Percentiles rank a stretch among this genome's conserved stretches.
These are phyloP conservation scores for Alternaria infectoria DNA, from an alignment of 2,329 filamentous ascomycete genomes.

Conservation along the genomic window DNA sequence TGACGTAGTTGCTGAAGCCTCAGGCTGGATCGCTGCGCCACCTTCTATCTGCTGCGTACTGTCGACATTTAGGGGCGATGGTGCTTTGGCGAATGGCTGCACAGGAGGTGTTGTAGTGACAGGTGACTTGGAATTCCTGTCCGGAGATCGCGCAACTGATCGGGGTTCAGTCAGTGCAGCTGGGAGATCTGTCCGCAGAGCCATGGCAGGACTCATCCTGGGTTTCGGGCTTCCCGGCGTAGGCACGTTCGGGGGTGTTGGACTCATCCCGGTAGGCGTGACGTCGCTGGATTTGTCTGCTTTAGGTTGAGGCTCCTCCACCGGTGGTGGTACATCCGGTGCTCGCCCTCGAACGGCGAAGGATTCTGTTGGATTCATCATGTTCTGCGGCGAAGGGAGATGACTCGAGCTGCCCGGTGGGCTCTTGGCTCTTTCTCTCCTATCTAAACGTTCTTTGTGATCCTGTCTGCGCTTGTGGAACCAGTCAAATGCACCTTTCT, in stretches of 20 bases:
- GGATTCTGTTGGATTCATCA: slow-evolving; percentile 27
- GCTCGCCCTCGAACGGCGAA: slow-evolving; percentile 28
- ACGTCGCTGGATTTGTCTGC: slow-evolving; percentile 27
- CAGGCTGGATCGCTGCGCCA: background rate
- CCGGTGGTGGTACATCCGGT: slow-evolving; percentile 31
- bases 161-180: slow-evolving; percentile 17
- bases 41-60: background rate
- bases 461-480: slow-evolving; percentile 70
- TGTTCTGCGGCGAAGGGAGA: slow-evolving; percentile 23
- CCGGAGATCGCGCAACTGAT: slow-evolving; percentile 16
- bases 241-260: slow-evolving; percentile 1
- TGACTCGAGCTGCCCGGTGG: slow-evolving; percentile 49
- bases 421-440: slow-evolving; percentile 61
- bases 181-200: slow-evolving; percentile 11
- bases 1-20: background rate
- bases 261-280: slow-evolving; percentile 26
- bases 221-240: background rate
- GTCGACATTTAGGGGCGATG: background rate
- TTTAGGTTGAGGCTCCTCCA: slow-evolving; percentile 9
- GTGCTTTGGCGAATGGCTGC: background rate
- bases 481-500: slow-evolving; percentile 68
- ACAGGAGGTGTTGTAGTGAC: background rate
- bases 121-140: slow-evolving; percentile 4
- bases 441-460: slow-evolving; percentile 60
- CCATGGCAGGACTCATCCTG: background rate